Evolutionary conservation across 1,284 basidiomycete genomes (phyloP).

Genomic region (Kwoniella shivajii): DNA sequence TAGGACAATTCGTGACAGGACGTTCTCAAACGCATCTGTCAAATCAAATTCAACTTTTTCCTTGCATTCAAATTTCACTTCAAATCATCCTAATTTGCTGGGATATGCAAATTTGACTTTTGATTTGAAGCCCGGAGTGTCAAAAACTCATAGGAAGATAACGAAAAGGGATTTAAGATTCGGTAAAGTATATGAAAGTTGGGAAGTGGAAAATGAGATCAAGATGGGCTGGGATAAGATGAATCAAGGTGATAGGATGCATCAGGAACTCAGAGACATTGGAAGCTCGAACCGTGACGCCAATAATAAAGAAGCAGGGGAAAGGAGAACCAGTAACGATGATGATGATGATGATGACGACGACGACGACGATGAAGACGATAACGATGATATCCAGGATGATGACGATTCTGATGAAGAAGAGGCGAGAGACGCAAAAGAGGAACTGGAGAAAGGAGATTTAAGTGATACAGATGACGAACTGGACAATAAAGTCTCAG

Average conservation of each 20-base stretch:
- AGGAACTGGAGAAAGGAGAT: conserved; percentile 4
- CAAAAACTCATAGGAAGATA: conserved; percentile 42
- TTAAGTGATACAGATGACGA: conserved; percentile 15
- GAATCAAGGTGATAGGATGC: conserved; percentile 1
- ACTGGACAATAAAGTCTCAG: conserved; percentile 29
- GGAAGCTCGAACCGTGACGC: not conserved
- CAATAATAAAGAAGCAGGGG: not conserved
- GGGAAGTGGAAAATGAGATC: conserved; percentile 42
- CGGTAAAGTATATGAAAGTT: conserved; percentile 48
- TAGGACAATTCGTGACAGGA: not conserved
- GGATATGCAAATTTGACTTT: conserved; percentile 41
- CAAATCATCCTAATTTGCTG: conserved; percentile 22
- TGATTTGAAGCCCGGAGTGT: conserved; percentile 44
- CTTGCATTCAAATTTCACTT: too few species aligned
- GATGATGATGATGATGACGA: conserved; percentile 4
- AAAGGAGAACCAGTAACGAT: conserved; percentile 4
- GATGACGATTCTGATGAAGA: conserved; percentile 13
- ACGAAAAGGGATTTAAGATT: conserved; percentile 47
- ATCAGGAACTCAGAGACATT: not conserved
- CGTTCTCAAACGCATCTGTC: not conserved
- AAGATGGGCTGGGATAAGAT: conserved; percentile 15
- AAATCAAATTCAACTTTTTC: conserved; percentile 4
- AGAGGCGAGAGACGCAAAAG: conserved; percentile 15
- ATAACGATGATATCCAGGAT: conserved; percentile 5
- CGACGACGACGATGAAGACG: conserved; percentile 1